Base-by-base conservation (phyloP, 2,329 filamentous ascomycete genomes). In the Colletotrichum tropicale region DNA sequence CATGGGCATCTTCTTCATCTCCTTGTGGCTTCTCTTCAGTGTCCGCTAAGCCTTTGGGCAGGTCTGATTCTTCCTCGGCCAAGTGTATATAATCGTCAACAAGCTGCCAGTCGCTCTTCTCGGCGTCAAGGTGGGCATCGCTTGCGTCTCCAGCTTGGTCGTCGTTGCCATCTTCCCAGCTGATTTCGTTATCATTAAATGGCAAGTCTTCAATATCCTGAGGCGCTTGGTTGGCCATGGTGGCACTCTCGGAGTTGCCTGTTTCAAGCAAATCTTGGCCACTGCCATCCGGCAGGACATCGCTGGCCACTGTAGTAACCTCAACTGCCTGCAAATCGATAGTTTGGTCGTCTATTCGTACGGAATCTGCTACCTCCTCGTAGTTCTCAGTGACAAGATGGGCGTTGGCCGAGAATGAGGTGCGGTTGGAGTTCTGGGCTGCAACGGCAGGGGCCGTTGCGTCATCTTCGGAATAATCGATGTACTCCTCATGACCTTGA, bases 331-430 rank as follows among this genome's bases (percentile, higher is more conserved):
- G 56, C 21, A 64, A 13, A 52, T 61, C 70, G 43, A 71, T 67
- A 36, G 48, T 60, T 58, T 69, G 72, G 80, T 84, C 69, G 80
- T 78, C 61, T 69, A 60, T n/a, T 78, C 74, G 77, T 80, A 43
- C 34, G 16, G 26, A 13, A 30, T 8, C 21, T 34, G 38, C 65
- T 13, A 18, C 6, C 5, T 55, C 32, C 12, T 69, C 34, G 18
- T 48, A 64, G 7, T 13, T 24, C 8, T 66, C 70, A 15, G 70
- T 21, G 21, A 60, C 34, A n/a, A 69, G 32, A 15, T 74, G 70
- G n/a, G 58, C 48, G 56, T 69, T 74, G 70, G 70, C 48, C 10
- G 65, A 68, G n/a, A 69, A 69, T 36, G 58, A 74, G 36, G 28
- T 60, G 32, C 56, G 48, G 26, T 76, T 76, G 12, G 74, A 68